Percentiles rank a stretch among this genome's conserved stretches.
Evolutionary conservation across 306 rosid genomes (phyloP).

Genomic region (Gastrolobium bilobum): DNA sequence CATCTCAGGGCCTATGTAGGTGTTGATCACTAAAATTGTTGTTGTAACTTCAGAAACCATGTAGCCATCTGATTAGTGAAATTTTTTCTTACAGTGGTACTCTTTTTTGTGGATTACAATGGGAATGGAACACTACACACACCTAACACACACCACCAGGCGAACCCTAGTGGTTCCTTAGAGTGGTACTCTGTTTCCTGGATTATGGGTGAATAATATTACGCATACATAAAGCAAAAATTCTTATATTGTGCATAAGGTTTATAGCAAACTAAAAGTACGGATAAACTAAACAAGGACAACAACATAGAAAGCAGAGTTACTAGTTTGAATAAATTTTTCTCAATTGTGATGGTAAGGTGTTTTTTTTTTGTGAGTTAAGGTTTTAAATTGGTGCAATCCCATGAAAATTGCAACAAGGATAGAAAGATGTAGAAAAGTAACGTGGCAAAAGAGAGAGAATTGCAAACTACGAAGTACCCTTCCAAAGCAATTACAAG

Average conservation of each 20-base stretch:
- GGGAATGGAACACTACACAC: too few relatives aligned
- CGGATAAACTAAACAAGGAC: conserved; percentile 30
- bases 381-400: not conserved
- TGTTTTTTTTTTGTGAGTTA: too few relatives aligned
- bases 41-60: conserved; percentile 21
- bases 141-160: too few relatives aligned
- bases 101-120: not conserved
- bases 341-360: not conserved
- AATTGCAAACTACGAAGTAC: not conserved
- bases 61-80: not conserved
- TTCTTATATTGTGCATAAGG: not conserved
- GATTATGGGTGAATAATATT: not conserved
- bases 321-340: conserved; percentile 23
- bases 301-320: not conserved
- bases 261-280: not conserved
- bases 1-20: conserved; percentile 20
- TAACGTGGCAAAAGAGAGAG: not conserved
- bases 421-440: not conserved
- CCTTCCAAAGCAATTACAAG: not conserved
- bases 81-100: conserved; percentile 8
- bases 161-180: too few relatives aligned
- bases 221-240: conserved; percentile 6
- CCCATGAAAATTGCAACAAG: not conserved
- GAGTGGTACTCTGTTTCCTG: not conserved
- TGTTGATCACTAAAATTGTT: conserved; percentile 2